phyloP scores from a whole-genome alignment of 78 protist genomes.

The Polysphondylium violaceum region DNA sequence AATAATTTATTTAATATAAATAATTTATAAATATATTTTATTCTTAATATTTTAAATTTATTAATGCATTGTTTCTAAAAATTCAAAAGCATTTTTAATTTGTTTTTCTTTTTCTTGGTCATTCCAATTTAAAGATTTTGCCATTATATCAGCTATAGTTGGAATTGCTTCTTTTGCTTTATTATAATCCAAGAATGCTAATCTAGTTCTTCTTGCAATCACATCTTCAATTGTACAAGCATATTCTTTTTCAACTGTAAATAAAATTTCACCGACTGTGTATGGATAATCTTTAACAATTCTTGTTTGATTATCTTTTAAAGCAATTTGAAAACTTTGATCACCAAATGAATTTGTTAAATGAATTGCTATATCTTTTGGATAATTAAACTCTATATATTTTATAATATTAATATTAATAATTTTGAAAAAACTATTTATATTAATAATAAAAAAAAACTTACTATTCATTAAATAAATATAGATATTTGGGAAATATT shows the following conservation, averaged over 20 bases:
- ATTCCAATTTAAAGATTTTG: conserved; percentile 67
- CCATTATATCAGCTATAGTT: conserved; percentile 76
- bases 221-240: conserved; percentile 90
- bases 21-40: no score
- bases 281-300: conserved; percentile 81
- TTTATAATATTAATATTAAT: background rate
- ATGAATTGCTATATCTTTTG: conserved; percentile 42
- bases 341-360: conserved; percentile 71
- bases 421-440: background rate
- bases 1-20: no score
- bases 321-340: conserved; percentile 52
- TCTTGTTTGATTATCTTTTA: conserved; percentile 37
- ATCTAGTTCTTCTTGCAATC: conserved; percentile 91
- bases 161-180: conserved; percentile 67
- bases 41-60: no score
- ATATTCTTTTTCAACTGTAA: conserved; percentile 77
- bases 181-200: conserved; percentile 90
- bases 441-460: background rate
- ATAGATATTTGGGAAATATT: conserved; percentile 25
- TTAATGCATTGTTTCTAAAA: conserved; percentile 52
- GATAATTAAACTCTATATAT: conserved; percentile 7
- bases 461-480: background rate
- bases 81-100: conserved; percentile 30
- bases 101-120: conserved; percentile 38
- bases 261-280: conserved; percentile 92